Evolutionary conservation across 2,329 filamentous ascomycete species (phyloP).

Genomic region (Cladosporium sp.): DNA sequence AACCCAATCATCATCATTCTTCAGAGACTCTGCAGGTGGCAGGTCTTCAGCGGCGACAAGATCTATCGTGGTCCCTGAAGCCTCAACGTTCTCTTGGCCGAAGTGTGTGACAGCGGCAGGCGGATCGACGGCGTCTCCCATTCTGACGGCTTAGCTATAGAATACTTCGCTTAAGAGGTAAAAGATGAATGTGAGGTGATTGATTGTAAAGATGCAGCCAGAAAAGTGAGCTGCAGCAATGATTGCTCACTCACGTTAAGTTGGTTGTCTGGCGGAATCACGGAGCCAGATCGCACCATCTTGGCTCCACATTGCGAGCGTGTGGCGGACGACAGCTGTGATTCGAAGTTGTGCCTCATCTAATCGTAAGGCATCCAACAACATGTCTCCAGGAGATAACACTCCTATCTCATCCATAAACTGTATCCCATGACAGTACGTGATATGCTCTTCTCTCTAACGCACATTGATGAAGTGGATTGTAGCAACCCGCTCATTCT

Average conservation of each 20-base stretch:
- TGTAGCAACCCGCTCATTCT: neutral
- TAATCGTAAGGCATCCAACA: neutral
- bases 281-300: slow-evolving; percentile 13
- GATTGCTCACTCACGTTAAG: neutral
- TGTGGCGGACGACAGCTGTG: slow-evolving; percentile 3
- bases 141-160: neutral
- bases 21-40: neutral
- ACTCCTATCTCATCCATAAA: neutral
- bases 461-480: too few relatives aligned
- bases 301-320: slow-evolving; percentile 18
- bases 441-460: too few relatives aligned
- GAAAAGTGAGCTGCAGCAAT: neutral
- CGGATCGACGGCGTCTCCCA: slow-evolving; percentile 14
- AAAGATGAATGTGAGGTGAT: neutral
- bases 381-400: neutral
- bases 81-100: slow-evolving; percentile 8
- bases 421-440: too few relatives aligned
- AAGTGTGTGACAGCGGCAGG: slow-evolving; percentile 14
- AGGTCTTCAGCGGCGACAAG: slow-evolving; percentile 17
- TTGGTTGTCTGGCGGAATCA: slow-evolving; percentile 6
- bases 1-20: slow-evolving; percentile 26
- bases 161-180: neutral
- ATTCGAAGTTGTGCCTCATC: neutral
- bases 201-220: neutral
- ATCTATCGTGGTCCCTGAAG: slow-evolving; percentile 1